Conservation (phyloP, 345 rosid species). For the Gossypium arboreum region DNA sequence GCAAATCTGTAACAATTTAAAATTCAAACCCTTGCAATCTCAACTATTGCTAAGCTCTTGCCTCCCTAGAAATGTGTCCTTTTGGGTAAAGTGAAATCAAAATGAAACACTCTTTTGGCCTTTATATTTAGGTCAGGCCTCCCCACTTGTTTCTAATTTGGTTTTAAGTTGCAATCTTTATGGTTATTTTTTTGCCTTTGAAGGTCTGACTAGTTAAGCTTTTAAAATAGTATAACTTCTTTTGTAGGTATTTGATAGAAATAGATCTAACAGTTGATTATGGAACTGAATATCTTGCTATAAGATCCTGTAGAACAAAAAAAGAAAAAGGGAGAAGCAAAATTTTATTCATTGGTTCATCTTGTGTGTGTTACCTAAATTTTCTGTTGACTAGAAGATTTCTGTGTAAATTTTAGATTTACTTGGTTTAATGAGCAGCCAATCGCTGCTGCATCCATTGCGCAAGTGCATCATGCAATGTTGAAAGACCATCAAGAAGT, state of each 20-base stretch:
- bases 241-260: neutral
- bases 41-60: neutral
- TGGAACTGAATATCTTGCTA: neutral
- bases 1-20: neutral
- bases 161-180: neutral
- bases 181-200: neutral
- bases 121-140: neutral
- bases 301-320: neutral
- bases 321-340: neutral
- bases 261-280: neutral
- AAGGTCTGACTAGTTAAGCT: neutral
- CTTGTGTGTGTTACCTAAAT: neutral
- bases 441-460: constrained; percentile 94
- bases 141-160: neutral
- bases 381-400: constrained; percentile 11
- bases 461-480: constrained; percentile 83
- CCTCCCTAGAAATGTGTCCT: neutral
- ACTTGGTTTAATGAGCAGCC: constrained; percentile 78
- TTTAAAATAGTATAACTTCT: neutral
- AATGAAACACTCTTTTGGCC: neutral
- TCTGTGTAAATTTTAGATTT: constrained; percentile 45
- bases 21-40: neutral
- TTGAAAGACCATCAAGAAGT: constrained; percentile 62
- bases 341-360: neutral
- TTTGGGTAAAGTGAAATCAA: neutral